phyloP scores from a whole-genome alignment of 177 flowering plant species.

The Vitis hybrid region DNA sequence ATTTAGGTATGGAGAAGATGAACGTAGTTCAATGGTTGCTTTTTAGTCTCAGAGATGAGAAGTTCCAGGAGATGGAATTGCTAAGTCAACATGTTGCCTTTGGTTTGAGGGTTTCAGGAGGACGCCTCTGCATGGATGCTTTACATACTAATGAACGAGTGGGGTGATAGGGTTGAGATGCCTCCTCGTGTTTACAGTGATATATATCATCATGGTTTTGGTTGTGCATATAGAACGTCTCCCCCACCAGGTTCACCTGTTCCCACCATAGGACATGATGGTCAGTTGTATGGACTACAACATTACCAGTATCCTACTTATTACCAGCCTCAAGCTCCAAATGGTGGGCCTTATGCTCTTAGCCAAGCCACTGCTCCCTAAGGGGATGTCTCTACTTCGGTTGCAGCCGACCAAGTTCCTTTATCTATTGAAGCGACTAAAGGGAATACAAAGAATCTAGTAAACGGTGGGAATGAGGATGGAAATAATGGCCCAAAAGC shows the following conservation, averaged over 20 bases:
- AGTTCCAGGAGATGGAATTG: no score
- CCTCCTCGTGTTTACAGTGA: slow-evolving; percentile 34
- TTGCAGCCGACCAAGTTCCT: slow-evolving; percentile 35
- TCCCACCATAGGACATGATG: slow-evolving; percentile 53
- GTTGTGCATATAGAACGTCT: slow-evolving; percentile 51
- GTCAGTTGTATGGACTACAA: slow-evolving; percentile 52
- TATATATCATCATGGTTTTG: slow-evolving; percentile 49
- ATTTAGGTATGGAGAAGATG: no score
- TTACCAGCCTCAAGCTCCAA: slow-evolving; percentile 32
- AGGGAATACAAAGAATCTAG: slow-evolving; percentile 17
- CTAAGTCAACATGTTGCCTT: no score
- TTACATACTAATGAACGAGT: no score
- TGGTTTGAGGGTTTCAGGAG: no score
- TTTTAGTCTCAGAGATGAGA: no score
- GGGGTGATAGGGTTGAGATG: no score
- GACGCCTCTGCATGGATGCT: no score
- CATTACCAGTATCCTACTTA: slow-evolving; percentile 52
- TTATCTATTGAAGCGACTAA: slow-evolving; percentile 29
- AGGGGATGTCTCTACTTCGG: slow-evolving; percentile 35
- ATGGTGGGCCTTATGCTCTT: slow-evolving; percentile 19
- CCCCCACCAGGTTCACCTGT: slow-evolving; percentile 44
- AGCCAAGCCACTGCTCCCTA: slow-evolving; percentile 21
- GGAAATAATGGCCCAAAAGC: slow-evolving; percentile 24
- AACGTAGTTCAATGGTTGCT: no score
- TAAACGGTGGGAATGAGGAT: slow-evolving; percentile 11